Conservation (phyloP, 2,329 filamentous ascomycete species). For the Colletotrichum sansevieriae region DNA sequence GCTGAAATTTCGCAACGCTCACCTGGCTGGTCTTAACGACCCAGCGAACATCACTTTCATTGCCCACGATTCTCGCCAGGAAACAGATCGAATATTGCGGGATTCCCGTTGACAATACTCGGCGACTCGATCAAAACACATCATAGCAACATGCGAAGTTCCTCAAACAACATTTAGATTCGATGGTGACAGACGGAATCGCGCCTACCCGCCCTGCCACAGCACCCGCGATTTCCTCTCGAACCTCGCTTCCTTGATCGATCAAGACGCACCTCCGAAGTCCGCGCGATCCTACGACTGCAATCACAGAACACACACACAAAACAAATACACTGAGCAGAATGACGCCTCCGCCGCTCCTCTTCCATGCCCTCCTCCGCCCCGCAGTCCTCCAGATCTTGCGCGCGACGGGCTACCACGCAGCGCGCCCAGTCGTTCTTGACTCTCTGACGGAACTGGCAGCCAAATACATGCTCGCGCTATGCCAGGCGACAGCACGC, state of each 20-base stretch:
- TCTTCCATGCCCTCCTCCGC: conserved; percentile 82
- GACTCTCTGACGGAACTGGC: conserved; percentile 91
- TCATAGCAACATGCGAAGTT: conserved; percentile 39
- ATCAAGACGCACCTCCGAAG: background rate
- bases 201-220: conserved; percentile 33
- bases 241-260: conserved; percentile 7
- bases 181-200: conserved; percentile 41
- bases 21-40: conserved; percentile 2
- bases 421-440: conserved; percentile 83
- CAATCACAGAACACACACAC: background rate
- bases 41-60: conserved; percentile 3
- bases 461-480: conserved; percentile 81
- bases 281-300: background rate
- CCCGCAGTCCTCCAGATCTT: conserved; percentile 92
- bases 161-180: conserved; percentile 16
- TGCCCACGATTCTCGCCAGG: background rate
- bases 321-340: background rate
- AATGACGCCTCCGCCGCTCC: conserved; percentile 62
- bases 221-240: conserved; percentile 40
- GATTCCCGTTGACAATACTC: background rate
- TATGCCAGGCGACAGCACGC: conserved; percentile 78
- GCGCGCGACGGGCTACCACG: conserved; percentile 90
- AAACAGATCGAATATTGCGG: background rate
- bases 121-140: conserved; percentile 18
- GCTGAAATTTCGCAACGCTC: conserved; percentile 38